Evolutionary conservation across 2,329 filamentous ascomycete genomes (phyloP).

Genomic region (Teratosphaeria epicoccoides): DNA sequence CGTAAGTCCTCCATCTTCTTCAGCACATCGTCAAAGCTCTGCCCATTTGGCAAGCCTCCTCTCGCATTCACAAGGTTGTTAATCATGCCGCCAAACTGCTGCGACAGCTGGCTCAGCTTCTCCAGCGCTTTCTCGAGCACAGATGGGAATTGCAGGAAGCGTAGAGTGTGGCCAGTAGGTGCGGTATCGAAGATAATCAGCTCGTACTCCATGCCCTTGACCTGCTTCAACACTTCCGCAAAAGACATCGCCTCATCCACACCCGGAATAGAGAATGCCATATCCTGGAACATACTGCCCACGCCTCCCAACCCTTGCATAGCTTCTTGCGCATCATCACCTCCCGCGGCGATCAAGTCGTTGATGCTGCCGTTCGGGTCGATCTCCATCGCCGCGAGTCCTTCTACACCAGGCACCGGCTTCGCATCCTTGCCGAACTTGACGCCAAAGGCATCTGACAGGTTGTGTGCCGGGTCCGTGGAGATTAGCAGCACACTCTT

Average conservation of each 20-base stretch:
- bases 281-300: conserved; percentile 96
- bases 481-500: conserved; percentile 96
- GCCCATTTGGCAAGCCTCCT: conserved; percentile 76
- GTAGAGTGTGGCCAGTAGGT: conserved; percentile 92
- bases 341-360: conserved; percentile 73
- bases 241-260: conserved; percentile 99
- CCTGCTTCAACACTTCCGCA: conserved; percentile 96
- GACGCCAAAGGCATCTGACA: conserved; percentile 94
- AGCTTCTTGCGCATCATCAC: conserved; percentile 59
- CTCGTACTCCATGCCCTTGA: conserved; percentile 97
- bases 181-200: conserved; percentile 99
- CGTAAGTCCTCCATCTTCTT: conserved; percentile 89
- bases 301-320: conserved; percentile 59
- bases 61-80: conserved; percentile 79
- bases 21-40: conserved; percentile 83
- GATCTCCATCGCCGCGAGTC: conserved; percentile 97
- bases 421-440: conserved; percentile 99
- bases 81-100: conserved; percentile 90
- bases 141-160: conserved; percentile 95
- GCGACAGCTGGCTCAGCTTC: conserved; percentile 87
- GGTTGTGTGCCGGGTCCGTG: conserved; percentile 95
- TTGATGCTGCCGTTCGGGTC: conserved; percentile 97
- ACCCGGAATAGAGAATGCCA: conserved; percentile 94
- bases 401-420: conserved; percentile 81
- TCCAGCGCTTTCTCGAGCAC: conserved; percentile 97